Base-by-base conservation (phyloP, 108 stramenopile genomes). In the Cylindrotheca closterium region DNA sequence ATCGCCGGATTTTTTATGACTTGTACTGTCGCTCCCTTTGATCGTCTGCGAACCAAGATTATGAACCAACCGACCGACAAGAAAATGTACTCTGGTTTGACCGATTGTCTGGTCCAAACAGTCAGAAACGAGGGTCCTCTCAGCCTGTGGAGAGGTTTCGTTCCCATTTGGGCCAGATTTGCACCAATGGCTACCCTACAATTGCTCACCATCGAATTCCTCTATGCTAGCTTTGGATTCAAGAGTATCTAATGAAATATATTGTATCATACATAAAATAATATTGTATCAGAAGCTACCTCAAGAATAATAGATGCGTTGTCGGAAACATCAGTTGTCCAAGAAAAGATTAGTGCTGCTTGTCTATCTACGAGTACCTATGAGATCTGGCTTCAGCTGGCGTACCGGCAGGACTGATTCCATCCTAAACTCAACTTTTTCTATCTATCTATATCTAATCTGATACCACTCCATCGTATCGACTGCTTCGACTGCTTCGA, bases 1-100 rank as follows among this genome's bases (percentile, higher is more conserved):
- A 29, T 79, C 23, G 73, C 79, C 37, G 73, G 78, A 32, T 64
- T 73, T 47, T 65, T 91, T 69, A 93, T 93, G 91, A 89, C 91
- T 24, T 78, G 77, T 30, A 93, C 94, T 10, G 91, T 93, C 5
- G 52, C 76, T 24, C 84, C 81, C 15, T 82, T 80, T 59, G 85
- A 86, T 60, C 65, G 60, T 33, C 69, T 82, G 48, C 68, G 77
- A 37, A 78, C 81, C 1, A 68, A 55, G 28, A 67, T 86, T 26
- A 86, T 86, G 81, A 82, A 78, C 48, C 81, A 82, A 47, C 85
- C 85, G 0, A 75, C 81, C 17, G 63, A 80, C 50, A 26, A 58
- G 30, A 83, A 77, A 59, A 26, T 83, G 1, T 86, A 83, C 65
- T 53, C 52, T 18, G 79, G 81, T 30, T 50, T 86, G 21, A 27